Evolutionary conservation across 352 stramenopile genomes (phyloP).

Genomic region (Plasmopara viticola): DNA sequence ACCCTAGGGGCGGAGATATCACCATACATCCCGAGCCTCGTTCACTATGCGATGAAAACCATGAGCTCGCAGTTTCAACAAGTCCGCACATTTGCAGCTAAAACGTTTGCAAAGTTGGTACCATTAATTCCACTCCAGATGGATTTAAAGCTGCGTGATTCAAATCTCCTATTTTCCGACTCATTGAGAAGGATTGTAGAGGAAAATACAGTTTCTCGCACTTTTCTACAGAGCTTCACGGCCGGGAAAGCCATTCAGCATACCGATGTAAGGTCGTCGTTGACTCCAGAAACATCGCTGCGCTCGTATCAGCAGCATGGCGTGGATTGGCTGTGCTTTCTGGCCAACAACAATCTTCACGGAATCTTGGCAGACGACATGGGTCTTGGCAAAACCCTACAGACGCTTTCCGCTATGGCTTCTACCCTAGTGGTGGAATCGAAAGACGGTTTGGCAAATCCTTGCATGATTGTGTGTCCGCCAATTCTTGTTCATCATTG

Average conservation of each 20-base stretch:
- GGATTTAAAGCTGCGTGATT: slow-evolving; percentile 37
- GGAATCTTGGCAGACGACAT: slow-evolving; percentile 85
- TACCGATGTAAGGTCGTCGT: slow-evolving; percentile 25
- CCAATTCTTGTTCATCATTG: slow-evolving; percentile 94
- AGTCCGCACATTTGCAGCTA: slow-evolving; percentile 43
- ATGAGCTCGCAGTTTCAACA: slow-evolving; percentile 44
- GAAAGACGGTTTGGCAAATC: neutral
- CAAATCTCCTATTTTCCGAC: slow-evolving; percentile 4
- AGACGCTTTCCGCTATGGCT: slow-evolving; percentile 88
- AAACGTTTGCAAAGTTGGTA: slow-evolving; percentile 64
- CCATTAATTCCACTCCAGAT: slow-evolving; percentile 70
- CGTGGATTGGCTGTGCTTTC: slow-evolving; percentile 70
- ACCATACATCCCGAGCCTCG: slow-evolving; percentile 57
- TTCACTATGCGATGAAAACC: slow-evolving; percentile 60
- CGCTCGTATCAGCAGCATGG: slow-evolving; percentile 77
- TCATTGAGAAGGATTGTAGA: slow-evolving; percentile 24
- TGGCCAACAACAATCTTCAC: slow-evolving; percentile 65
- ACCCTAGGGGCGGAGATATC: slow-evolving; percentile 29
- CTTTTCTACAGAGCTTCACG: slow-evolving; percentile 58
- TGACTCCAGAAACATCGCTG: slow-evolving; percentile 28
- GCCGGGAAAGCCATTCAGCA: slow-evolving; percentile 48
- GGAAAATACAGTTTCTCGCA: slow-evolving; percentile 55
- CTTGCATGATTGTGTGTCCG: slow-evolving; percentile 90
- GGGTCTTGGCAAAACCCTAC: slow-evolving; percentile 93
- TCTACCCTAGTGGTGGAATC: slow-evolving; percentile 29